phyloP scores from a whole-genome alignment of 306 rosid genomes.

The Astragalus glycyphyllos region DNA sequence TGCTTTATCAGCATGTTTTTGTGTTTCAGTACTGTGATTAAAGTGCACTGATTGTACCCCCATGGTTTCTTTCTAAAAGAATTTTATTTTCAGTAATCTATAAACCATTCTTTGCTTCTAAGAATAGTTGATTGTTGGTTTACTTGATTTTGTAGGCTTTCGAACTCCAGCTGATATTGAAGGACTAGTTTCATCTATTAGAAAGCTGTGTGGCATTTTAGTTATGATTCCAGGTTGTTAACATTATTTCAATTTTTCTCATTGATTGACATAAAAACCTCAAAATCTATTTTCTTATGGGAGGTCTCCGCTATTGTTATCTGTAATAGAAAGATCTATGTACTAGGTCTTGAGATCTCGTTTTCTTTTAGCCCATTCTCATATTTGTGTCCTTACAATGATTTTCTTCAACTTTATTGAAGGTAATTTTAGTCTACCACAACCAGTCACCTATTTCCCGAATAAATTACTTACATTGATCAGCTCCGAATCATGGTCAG shows the following conservation, averaged over 20 bases:
- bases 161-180: slow-evolving; percentile 63
- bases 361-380: slow-evolving; percentile 37
- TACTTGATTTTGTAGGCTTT: slow-evolving; percentile 62
- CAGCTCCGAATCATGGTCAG: slow-evolving; percentile 75
- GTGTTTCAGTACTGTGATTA: slow-evolving; percentile 15
- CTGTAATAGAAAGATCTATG: slow-evolving; percentile 13
- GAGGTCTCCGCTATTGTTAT: slow-evolving; percentile 9
- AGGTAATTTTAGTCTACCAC: slow-evolving; percentile 70
- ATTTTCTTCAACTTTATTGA: slow-evolving; percentile 48
- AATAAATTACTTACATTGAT: slow-evolving; percentile 53
- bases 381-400: slow-evolving; percentile 31
- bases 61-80: slow-evolving; percentile 32
- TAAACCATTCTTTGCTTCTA: slow-evolving; percentile 27
- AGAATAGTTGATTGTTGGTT: slow-evolving; percentile 40
- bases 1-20: slow-evolving; percentile 29
- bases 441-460: slow-evolving; percentile 62
- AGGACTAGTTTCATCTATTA: slow-evolving; percentile 69
- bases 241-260: slow-evolving; percentile 38
- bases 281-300: slow-evolving; percentile 18
- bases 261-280: slow-evolving; percentile 28
- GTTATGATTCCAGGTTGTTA: slow-evolving; percentile 84
- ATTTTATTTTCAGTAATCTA: slow-evolving; percentile 15
- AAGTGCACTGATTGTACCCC: slow-evolving; percentile 18
- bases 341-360: slow-evolving; percentile 8
- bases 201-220: slow-evolving; percentile 83